These are phyloP conservation scores for Byssochlamys sp. DNA, from an alignment of 2,329 filamentous ascomycete genomes.

Conservation along the genomic window DNA sequence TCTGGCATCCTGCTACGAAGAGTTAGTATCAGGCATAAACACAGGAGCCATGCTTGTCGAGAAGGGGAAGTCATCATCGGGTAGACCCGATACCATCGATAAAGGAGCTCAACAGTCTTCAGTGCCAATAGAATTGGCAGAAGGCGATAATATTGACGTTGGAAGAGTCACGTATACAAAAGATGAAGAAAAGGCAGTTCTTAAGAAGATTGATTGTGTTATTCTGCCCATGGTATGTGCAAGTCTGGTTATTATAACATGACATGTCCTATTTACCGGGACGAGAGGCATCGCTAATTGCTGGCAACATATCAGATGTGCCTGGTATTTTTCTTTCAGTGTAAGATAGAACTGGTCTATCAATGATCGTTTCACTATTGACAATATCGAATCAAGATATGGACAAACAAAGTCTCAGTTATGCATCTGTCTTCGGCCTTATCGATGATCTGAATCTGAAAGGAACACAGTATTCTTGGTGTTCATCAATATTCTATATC, in stretches of 20 bases:
- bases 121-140: neutral
- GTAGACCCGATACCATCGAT: neutral
- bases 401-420: slow-evolving; percentile 38
- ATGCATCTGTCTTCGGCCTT: slow-evolving; percentile 37
- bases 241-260: neutral
- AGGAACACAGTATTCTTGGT: slow-evolving; percentile 42
- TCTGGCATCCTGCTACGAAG: neutral
- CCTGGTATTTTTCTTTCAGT: slow-evolving; percentile 36
- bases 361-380: neutral
- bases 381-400: slow-evolving; percentile 33
- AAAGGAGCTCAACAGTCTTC: neutral
- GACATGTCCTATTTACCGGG: neutral
- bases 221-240: slow-evolving; percentile 14
- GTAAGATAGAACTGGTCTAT: slow-evolving; percentile 3
- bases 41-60: neutral
- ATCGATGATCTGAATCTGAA: slow-evolving; percentile 39
- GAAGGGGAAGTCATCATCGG: neutral
- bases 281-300: neutral
- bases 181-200: slow-evolving; percentile 12
- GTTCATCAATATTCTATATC: slow-evolving; percentile 26
- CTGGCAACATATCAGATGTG: slow-evolving; percentile 25
- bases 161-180: slow-evolving; percentile 1
- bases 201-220: slow-evolving; percentile 13
- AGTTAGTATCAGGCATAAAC: neutral
- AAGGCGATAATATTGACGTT: neutral